phyloP scores from a whole-genome alignment of 1,284 basidiomycete genomes.

The Gastroboletus turbinatus region DNA sequence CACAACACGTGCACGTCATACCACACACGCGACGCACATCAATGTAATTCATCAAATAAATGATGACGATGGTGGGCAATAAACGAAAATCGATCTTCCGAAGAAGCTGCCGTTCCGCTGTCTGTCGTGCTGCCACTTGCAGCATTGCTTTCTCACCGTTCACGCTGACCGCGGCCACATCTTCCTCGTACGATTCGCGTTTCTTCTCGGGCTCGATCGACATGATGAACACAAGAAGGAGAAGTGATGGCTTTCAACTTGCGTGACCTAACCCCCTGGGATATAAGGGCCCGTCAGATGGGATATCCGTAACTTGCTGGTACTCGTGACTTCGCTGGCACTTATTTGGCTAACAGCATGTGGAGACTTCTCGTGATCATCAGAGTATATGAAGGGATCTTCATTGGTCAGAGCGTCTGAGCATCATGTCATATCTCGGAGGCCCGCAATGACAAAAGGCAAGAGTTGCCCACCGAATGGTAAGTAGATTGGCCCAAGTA shows the following conservation, averaged over 20 bases:
- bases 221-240: conserved; percentile 14
- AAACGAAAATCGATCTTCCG: conserved; percentile 59
- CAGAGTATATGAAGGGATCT: not conserved
- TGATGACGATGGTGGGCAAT: conserved; percentile 59
- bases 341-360: not conserved
- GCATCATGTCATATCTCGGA: conserved; percentile 5
- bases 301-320: not conserved
- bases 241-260: not conserved
- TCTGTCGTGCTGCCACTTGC: conserved; percentile 8
- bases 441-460: conserved; percentile 6
- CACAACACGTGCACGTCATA: not conserved
- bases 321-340: conserved; percentile 6
- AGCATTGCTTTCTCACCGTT: not conserved
- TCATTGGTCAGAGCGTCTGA: not conserved
- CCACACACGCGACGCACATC: conserved; percentile 44
- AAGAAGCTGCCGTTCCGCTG: conserved; percentile 44
- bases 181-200: conserved; percentile 5
- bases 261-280: not conserved
- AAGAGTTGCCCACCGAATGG: not conserved
- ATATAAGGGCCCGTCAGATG: conserved; percentile 5
- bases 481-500: not conserved
- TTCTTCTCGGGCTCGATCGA: conserved; percentile 18
- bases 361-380: not conserved
- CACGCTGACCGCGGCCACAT: not conserved
- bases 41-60: conserved; percentile 71